Evolutionary conservation across 495 filamentous ascomycete species (phyloP).

Genomic region (Podospora pseudoanserina): DNA sequence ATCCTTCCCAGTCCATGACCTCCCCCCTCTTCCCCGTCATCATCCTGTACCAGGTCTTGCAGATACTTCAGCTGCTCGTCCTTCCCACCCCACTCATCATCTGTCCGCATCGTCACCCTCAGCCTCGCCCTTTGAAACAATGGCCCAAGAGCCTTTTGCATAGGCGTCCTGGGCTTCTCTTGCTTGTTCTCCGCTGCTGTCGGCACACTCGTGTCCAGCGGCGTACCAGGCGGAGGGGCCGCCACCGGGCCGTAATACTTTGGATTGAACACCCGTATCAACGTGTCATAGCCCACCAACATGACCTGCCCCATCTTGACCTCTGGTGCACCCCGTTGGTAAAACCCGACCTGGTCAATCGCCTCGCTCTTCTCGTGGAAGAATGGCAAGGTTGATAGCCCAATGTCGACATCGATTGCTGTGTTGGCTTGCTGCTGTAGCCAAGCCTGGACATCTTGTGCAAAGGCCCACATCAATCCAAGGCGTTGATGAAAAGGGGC

Average conservation of each 20-base stretch:
- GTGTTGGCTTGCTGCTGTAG: conserved; percentile 9
- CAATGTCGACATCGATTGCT: conserved; percentile 63
- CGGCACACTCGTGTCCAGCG: conserved; percentile 1
- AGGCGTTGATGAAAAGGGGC: conserved; percentile 78
- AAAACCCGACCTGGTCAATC: conserved; percentile 55
- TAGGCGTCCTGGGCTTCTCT: conserved; percentile 29
- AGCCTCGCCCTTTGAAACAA: conserved; percentile 70
- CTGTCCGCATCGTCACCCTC: conserved; percentile 67
- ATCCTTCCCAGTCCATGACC: conserved; percentile 44
- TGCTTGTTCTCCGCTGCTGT: conserved; percentile 34
- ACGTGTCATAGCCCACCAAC: conserved; percentile 82
- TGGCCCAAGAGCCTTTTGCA: conserved; percentile 53
- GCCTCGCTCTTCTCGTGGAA: conserved; percentile 80
- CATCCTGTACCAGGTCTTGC: conserved; percentile 45
- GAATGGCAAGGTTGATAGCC: conserved; percentile 74
- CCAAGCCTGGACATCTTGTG: conserved; percentile 52
- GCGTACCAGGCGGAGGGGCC: neutral
- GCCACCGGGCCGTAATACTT: conserved; percentile 64
- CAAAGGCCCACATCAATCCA: conserved; percentile 82
- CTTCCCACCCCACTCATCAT: conserved; percentile 59
- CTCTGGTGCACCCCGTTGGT: conserved; percentile 28
- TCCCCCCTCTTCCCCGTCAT: conserved; percentile 6
- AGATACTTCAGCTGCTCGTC: conserved; percentile 61
- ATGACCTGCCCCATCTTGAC: conserved; percentile 61
- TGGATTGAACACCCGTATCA: conserved; percentile 74